Base-by-base conservation (phyloP, 257 asterid species). In the Craterostigma plantagineum region DNA sequence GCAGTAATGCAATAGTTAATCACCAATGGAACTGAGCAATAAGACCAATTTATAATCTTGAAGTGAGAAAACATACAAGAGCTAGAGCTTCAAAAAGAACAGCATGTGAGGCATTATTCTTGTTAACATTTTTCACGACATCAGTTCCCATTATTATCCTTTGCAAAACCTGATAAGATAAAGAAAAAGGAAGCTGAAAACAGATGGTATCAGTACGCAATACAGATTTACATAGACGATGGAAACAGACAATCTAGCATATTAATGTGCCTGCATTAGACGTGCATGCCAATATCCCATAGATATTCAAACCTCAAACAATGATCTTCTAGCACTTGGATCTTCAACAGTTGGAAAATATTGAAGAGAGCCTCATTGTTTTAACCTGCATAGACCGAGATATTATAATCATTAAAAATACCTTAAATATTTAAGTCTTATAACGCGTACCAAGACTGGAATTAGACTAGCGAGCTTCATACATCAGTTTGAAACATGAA, bases 31-130 rank as follows among this genome's bases (percentile, higher is more conserved):
- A 23, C 30, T 23, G 30, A 6, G 30, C 30, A 2, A 23, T 23
- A 23, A 23, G 30, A 23, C 30, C 30, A 23, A 23, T 23, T n/a
- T 23, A 23, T 23, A 23, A 23, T 53, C 33, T 43, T 49, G 7
- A 42, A 54, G 37, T 50, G 23, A 38, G 40, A 12, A 35, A 46
- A 48, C 64, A 53, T 75, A 90, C 99, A 53, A 90, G 94, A 48
- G 96, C 87, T 72, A 90, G 99, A 48, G 99, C 95, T 71, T 90
- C 99, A 49, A 90, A 90, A 52, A 90, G 94, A 60, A 90, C 99
- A 60, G 99, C 99, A 69, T 90, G 99, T 18, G 99, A 90, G 43
- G 99, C 99, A 67, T 90, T 90, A 61, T 90, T 90, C 77, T 90
- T 90, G 81, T 90, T 90, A 64, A 90, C 99, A 64, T 90, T 90